Evolutionary conservation across 345 rosid genomes (phyloP).

Genomic region (Eucalyptus microcorys): DNA sequence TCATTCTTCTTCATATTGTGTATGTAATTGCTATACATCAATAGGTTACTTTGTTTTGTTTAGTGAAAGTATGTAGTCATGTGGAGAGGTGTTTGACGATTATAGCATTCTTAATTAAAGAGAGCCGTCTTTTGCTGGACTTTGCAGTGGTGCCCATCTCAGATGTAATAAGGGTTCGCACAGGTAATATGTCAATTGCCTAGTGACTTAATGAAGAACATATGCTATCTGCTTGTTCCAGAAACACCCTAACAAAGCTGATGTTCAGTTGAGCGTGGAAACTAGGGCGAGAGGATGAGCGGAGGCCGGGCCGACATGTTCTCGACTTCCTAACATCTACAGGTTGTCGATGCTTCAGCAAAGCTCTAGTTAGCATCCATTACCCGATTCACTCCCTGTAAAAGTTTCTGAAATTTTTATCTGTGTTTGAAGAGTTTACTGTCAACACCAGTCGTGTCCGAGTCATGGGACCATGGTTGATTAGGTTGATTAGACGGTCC

Average conservation of each 20-base stretch:
- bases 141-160: slow-evolving; percentile 66
- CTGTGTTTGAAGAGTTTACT: too few relatives aligned
- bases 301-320: slow-evolving; percentile 47
- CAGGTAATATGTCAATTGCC: slow-evolving; percentile 23
- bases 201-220: neutral
- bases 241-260: neutral
- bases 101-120: neutral
- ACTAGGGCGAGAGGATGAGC: slow-evolving; percentile 74
- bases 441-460: too few relatives aligned
- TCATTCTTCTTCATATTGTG: neutral
- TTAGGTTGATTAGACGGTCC: neutral
- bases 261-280: slow-evolving; percentile 74
- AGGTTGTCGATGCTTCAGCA: neutral
- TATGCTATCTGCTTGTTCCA: neutral
- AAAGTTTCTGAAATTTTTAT: too few relatives aligned
- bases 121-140: neutral
- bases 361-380: neutral
- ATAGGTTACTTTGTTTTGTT: neutral
- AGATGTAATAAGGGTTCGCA: slow-evolving; percentile 67
- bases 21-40: neutral
- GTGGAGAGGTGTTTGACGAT: neutral
- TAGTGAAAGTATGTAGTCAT: neutral
- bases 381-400: neutral
- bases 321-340: neutral
- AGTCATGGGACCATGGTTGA: neutral